These are phyloP conservation scores for Actinomortierella wolfii DNA, from an alignment of 371 early-diverging fungal species.

Conservation along the genomic window DNA sequence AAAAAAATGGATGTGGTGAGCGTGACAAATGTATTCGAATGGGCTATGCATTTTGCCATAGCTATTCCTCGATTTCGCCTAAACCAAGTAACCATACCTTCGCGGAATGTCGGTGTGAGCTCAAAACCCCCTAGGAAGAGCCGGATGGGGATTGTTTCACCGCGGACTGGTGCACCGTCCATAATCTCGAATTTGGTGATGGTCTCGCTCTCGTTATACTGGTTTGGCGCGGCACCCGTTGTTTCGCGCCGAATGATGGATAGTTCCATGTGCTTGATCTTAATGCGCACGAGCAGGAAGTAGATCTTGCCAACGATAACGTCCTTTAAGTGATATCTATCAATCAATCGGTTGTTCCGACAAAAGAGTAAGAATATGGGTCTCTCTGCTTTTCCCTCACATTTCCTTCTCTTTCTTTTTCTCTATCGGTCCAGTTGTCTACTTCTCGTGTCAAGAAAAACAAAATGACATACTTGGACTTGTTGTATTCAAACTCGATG, in stretches of 20 bases:
- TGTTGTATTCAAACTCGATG: slow-evolving; percentile 95
- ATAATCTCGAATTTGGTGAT: slow-evolving; percentile 94
- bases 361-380: neutral
- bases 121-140: slow-evolving; percentile 91
- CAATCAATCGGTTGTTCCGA: no score
- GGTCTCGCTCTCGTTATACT: slow-evolving; percentile 92
- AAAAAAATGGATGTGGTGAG: no score
- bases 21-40: no score
- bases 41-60: neutral
- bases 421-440: neutral
- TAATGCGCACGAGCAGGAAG: slow-evolving; percentile 92
- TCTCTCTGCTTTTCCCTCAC: no score
- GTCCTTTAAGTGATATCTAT: slow-evolving; percentile 90
- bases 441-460: neutral
- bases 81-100: slow-evolving; percentile 5
- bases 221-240: slow-evolving; percentile 86
- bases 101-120: slow-evolving; percentile 75
- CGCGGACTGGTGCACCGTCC: slow-evolving; percentile 94
- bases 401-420: neutral
- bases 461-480: slow-evolving; percentile 72
- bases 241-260: slow-evolving; percentile 91
- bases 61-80: no score
- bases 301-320: slow-evolving; percentile 95
- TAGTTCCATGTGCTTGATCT: slow-evolving; percentile 95
- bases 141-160: slow-evolving; percentile 93